Percentiles rank a stretch among this genome's conserved stretches.
These are phyloP conservation scores for Chenopodium album DNA, from an alignment of 148 eudicot genomes.

Conservation along the genomic window DNA sequence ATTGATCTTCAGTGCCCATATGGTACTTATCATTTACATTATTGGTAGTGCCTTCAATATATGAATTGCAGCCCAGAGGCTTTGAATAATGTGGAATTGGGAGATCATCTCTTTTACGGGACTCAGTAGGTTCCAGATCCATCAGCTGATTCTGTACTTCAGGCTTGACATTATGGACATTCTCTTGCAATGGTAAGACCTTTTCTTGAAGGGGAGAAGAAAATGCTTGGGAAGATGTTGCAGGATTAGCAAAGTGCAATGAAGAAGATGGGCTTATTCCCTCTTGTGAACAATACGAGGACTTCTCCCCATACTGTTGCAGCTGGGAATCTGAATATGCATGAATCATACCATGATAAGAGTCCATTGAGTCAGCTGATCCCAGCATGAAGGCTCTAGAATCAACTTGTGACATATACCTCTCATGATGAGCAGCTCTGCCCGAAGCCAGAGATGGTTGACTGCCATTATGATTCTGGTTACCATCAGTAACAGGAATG, in stretches of 20 bases:
- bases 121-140: conserved; percentile 35
- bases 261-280: conserved; percentile 44
- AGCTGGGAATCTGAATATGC: conserved; percentile 81
- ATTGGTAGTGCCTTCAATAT: conserved; percentile 26
- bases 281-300: conserved; percentile 55
- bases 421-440: conserved; percentile 41
- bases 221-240: conserved; percentile 27
- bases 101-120: conserved; percentile 32
- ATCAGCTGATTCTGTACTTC: conserved; percentile 40
- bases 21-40: conserved; percentile 30
- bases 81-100: conserved; percentile 32
- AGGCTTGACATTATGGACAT: conserved; percentile 27
- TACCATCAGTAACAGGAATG: conserved; percentile 27
- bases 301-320: conserved; percentile 53
- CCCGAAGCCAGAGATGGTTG: conserved; percentile 36
- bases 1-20: conserved; percentile 22
- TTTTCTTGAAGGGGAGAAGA: conserved; percentile 38
- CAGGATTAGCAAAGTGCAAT: conserved; percentile 37
- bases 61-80: conserved; percentile 27
- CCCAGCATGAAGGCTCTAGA: conserved; percentile 40
- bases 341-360: conserved; percentile 59
- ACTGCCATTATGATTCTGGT: conserved; percentile 30
- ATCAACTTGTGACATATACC: conserved; percentile 42
- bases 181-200: conserved; percentile 34
- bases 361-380: conserved; percentile 42